Base-by-base conservation (phyloP, 352 stramenopile species). In the Salisapilia sapeloensis region DNA sequence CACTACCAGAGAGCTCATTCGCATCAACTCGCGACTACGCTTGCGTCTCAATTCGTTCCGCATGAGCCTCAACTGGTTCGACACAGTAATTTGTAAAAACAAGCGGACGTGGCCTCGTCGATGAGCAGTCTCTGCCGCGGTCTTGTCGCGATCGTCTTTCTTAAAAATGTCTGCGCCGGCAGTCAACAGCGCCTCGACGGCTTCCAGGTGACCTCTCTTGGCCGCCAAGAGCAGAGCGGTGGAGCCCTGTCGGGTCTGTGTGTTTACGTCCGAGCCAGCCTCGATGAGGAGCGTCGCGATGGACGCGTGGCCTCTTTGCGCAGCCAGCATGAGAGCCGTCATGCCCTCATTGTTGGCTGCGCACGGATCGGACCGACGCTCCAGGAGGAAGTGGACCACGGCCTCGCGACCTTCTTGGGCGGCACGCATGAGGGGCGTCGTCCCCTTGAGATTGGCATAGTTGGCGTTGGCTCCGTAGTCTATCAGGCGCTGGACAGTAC, bases 91-190 rank as follows among this genome's bases (percentile, higher is more conserved):
- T 50, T 87, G 86, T 2, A 85, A 50, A 33, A 77, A 86, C 38
- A 91, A 44, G 29, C 87, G 70, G 24, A 86, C 64, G 26, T 91
- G 72, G 1, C 72, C 76, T 38, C 76, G 53, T 6, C 76, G 69
- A 29, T 85, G 66, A 2, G 76, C 76, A 19, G 69, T 89, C 35
- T 91, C 72, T 3, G 69, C 67, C 6, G 76, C 72, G 1, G 72
- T 87, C 55, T 91, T 91, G 44, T 86, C 62, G 2, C 76, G 69
- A 32, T 91, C 76, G 29, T 91, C 76, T 33, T 87, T 91, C 11
- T 86, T 52, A 33, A 85, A 91, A 29, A 91, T 87, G 32, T 91
- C 76, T 0, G 76, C 76, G 6, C 70, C 76, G 6, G 69, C 67
- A 1, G 65, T 86, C 46, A 89, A 58, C 8, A 91, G 39, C 4